Evolutionary conservation across 306 rosid genomes (phyloP).

Genomic region (Dryas octopetala): DNA sequence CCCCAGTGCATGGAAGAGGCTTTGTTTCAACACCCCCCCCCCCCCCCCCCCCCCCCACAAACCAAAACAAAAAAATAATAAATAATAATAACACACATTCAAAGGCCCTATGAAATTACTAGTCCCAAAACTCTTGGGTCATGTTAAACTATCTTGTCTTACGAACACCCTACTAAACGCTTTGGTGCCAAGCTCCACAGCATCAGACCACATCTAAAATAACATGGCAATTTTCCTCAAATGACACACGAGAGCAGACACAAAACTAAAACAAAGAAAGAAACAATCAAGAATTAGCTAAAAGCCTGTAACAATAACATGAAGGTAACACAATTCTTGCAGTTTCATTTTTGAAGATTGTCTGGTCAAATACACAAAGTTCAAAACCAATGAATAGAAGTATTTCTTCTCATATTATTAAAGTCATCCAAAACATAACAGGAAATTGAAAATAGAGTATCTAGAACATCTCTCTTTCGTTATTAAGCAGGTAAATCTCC

Average conservation of each 20-base stretch:
- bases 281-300: background rate
- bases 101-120: too few relatives aligned
- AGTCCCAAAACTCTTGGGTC: too few relatives aligned
- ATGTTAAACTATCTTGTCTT: too few relatives aligned
- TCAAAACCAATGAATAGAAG: constrained; percentile 3
- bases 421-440: constrained; percentile 8
- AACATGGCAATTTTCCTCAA: background rate
- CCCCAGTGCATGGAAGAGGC: too few relatives aligned
- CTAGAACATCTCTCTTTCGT: constrained; percentile 36
- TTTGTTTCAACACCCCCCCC: too few relatives aligned
- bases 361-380: background rate
- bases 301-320: background rate
- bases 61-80: too few relatives aligned
- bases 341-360: background rate
- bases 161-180: too few relatives aligned
- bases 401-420: constrained; percentile 14
- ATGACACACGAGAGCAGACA: background rate
- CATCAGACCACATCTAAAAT: background rate
- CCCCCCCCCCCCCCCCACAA: too few relatives aligned
- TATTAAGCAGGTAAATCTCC: constrained; percentile 41
- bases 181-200: background rate
- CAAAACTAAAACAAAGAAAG: background rate
- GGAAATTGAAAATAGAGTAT: constrained; percentile 10
- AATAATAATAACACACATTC: too few relatives aligned
- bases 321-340: background rate